Conservation (phyloP, 352 stramenopile genomes). For the Aphanomyces euteiches region DNA sequence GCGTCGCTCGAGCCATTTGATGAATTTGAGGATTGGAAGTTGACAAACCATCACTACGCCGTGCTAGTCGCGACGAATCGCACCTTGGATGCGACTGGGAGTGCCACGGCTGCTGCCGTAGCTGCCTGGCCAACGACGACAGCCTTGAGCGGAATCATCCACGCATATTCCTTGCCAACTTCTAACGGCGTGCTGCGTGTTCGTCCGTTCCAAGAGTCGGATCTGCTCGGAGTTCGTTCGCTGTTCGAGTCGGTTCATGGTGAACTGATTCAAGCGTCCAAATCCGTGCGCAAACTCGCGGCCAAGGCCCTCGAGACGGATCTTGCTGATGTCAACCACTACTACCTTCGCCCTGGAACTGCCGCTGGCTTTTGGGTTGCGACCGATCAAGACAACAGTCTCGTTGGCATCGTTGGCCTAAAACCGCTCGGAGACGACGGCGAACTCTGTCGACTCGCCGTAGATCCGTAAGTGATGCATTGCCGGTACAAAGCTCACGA, state of each 20-base stretch:
- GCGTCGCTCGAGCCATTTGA: constrained; percentile 60
- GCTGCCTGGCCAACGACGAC: constrained; percentile 27
- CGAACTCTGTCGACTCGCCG: constrained; percentile 61
- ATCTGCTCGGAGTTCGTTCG: constrained; percentile 44
- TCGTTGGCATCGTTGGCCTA: constrained; percentile 59
- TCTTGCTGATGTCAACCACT: constrained; percentile 46
- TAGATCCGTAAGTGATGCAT: constrained; percentile 32
- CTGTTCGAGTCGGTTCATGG: constrained; percentile 63
- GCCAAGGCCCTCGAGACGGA: constrained; percentile 55
- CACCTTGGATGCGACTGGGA: background rate
- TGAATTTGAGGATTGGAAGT: constrained; percentile 59
- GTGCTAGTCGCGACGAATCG: constrained; percentile 46
- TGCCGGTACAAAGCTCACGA: background rate
- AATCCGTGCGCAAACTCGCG: constrained; percentile 67
- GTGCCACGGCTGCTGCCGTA: constrained; percentile 30
- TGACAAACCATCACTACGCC: constrained; percentile 67
- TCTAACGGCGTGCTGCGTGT: constrained; percentile 35
- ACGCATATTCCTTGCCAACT: background rate
- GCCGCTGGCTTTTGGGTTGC: constrained; percentile 61
- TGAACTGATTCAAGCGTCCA: constrained; percentile 40
- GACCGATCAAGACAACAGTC: constrained; percentile 33
- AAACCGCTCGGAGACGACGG: constrained; percentile 40
- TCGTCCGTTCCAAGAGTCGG: constrained; percentile 48
- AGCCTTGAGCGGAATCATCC: constrained; percentile 23
- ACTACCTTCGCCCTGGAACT: constrained; percentile 38